These are phyloP conservation scores for Borovskyia barvae DNA, from an alignment of 208 protist genomes.

Conservation along the genomic window DNA sequence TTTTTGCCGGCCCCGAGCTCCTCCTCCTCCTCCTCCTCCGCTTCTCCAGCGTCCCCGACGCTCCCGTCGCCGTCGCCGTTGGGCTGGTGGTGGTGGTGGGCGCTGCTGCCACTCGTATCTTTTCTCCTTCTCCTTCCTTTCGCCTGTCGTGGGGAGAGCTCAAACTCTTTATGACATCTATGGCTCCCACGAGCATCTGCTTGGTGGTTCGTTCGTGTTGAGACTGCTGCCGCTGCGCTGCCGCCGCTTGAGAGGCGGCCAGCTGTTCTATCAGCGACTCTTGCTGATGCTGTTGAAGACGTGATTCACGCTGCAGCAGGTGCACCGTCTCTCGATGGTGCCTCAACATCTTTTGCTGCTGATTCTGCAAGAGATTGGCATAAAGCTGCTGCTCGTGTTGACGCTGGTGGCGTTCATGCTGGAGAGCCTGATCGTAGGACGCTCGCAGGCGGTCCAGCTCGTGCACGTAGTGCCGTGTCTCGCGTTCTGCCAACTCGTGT, in stretches of 20 bases:
- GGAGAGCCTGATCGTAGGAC: constrained; percentile 32
- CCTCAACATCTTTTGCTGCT: constrained; percentile 33
- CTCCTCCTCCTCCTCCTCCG: background rate
- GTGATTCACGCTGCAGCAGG: constrained; percentile 42
- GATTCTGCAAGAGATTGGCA: constrained; percentile 42
- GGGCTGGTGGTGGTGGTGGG: background rate
- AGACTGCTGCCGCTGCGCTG: constrained; percentile 20
- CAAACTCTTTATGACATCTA: constrained; percentile 32
- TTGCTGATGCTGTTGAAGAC: constrained; percentile 39
- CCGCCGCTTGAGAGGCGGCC: constrained; percentile 24
- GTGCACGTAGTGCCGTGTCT: constrained; percentile 43
- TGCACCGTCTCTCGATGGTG: constrained; percentile 51
- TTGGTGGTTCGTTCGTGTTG: constrained; percentile 23
- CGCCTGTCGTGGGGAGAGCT: background rate
- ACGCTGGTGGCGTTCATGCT: constrained; percentile 49
- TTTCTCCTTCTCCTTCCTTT: background rate
- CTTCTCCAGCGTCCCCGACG: background rate
- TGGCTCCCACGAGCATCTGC: constrained; percentile 31
- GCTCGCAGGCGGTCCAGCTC: constrained; percentile 49
- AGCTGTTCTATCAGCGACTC: constrained; percentile 49
- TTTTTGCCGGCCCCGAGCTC: too few relatives aligned
- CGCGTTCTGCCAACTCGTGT: constrained; percentile 26
- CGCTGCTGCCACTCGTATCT: background rate
- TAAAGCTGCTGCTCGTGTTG: constrained; percentile 55
- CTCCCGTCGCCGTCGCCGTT: background rate